These are phyloP conservation scores for Vicia faba DNA, from an alignment of 306 rosid genomes.

Conservation along the genomic window DNA sequence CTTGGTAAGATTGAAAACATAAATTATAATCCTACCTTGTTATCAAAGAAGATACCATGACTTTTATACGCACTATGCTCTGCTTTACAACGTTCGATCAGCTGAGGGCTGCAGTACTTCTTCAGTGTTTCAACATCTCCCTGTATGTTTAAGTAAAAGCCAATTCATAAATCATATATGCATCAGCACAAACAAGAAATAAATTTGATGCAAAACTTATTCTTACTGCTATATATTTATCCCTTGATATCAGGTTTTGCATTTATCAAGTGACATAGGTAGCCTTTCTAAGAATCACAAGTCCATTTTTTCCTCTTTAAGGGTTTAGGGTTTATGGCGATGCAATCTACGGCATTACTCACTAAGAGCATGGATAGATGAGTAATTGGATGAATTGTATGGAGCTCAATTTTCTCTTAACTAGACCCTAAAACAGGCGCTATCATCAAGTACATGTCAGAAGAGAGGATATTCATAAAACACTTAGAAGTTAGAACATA, in stretches of 20 bases:
- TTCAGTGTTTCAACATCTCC: slow-evolving; percentile 77
- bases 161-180: slow-evolving; percentile 34
- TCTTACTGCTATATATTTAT: slow-evolving; percentile 15
- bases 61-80: slow-evolving; percentile 71
- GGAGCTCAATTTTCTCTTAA: no score
- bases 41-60: slow-evolving; percentile 80
- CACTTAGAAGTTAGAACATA: no score
- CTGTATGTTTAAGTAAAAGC: slow-evolving; percentile 47
- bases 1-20: neutral
- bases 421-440: no score
- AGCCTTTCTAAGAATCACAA: neutral
- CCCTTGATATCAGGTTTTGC: slow-evolving; percentile 25
- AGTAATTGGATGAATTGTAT: no score
- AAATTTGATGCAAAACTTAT: slow-evolving; percentile 11
- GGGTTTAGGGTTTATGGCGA: no score
- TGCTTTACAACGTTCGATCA: slow-evolving; percentile 89
- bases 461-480: no score
- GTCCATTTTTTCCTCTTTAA: no score
- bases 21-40: slow-evolving; percentile 62
- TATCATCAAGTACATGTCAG: no score
- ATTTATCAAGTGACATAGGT: slow-evolving; percentile 7
- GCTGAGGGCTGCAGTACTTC: slow-evolving; percentile 76
- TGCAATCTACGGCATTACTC: no score
- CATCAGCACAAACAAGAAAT: slow-evolving; percentile 21
- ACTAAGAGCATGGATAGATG: no score